Base-by-base conservation (phyloP, 257 asterid species). In the Paraleonurus japonicus region DNA sequence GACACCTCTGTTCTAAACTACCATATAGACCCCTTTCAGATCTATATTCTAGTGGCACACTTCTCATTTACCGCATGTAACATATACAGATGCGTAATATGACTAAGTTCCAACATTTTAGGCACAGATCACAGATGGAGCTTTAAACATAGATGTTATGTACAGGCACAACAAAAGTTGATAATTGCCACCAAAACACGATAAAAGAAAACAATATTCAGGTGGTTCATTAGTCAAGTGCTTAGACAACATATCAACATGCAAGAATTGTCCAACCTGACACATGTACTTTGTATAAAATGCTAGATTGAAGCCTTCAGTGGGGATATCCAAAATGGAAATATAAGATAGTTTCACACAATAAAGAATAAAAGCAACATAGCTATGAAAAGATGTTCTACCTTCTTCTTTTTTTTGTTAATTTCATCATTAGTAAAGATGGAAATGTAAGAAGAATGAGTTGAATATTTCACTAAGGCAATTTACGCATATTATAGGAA, bases 331-430 rank as follows among this genome's bases (percentile, higher is more conserved):
- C 19, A 28, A 47, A 28, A 61, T 2, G 41, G 61, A 43, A 2
- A n/a, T n/a, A 64, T 27, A 55, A 73, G 16, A 55, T 22, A 15
- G 11, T 30, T 28, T 24, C 66, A 50, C 65, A 22, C 15, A 13
- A 10, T 7, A 64, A 33, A 20, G 30, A 2, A 37, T 35, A 50
- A 26, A 54, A 50, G 62, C 9, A 45, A 19, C 39, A 11, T 12
- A n/a, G 35, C 37, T 37, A 15, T 16, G 51, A 71, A 17, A 7
- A 28, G 50, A 73, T 71, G 4, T 39, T 62, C 66, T 85, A 92
- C 98, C 98, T 92, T 92, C 95, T 77, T 88, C 97, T n/a, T 79
- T 78, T 85, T 74, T 75, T 87, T 3, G 93, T 23, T 75, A 92
- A 75, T 81, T 85, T 87, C 61, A 69, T 92, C 97, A 59, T 84